Conservation (phyloP, 805 yeast species). For the Saccharomycopsis schoenii region DNA sequence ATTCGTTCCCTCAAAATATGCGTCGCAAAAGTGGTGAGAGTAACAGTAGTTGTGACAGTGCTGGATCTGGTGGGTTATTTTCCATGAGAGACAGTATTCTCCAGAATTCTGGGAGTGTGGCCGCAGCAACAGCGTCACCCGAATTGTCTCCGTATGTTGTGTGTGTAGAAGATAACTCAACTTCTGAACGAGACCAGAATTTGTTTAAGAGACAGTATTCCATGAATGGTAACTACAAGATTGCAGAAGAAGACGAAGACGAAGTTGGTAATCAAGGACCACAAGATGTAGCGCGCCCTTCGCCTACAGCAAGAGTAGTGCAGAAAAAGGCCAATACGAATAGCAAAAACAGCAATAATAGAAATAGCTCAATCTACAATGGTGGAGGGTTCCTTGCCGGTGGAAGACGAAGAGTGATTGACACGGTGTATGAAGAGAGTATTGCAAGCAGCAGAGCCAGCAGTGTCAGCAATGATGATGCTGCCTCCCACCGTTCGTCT, state of each 20-base stretch:
- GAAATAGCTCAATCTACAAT: not conserved
- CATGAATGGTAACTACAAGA: constrained; percentile 1
- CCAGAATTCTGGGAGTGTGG: not conserved
- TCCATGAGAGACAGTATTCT: constrained; percentile 7
- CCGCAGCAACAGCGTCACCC: not conserved
- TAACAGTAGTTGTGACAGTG: constrained; percentile 5
- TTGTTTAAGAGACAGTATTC: constrained; percentile 5
- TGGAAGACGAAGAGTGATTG: constrained; percentile 15
- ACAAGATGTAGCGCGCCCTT: not conserved
- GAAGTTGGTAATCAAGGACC: not conserved
- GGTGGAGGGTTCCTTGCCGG: not conserved
- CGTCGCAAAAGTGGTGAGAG: not conserved
- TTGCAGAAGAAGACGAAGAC: not conserved
- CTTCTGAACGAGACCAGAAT: not conserved
- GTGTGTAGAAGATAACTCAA: not conserved
- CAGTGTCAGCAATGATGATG: not conserved
- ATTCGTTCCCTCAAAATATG: not conserved
- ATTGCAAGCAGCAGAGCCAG: constrained; percentile 2
- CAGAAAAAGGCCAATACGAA: not conserved
- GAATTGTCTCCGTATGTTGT: not conserved
- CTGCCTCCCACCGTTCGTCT: not conserved
- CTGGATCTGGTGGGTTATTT: constrained; percentile 13
- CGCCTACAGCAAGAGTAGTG: not conserved
- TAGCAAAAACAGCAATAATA: not conserved
- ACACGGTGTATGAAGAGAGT: constrained; percentile 19